phyloP scores from a whole-genome alignment of 768 basidiomycete species.

The Xerocomus brunneocitrinus region DNA sequence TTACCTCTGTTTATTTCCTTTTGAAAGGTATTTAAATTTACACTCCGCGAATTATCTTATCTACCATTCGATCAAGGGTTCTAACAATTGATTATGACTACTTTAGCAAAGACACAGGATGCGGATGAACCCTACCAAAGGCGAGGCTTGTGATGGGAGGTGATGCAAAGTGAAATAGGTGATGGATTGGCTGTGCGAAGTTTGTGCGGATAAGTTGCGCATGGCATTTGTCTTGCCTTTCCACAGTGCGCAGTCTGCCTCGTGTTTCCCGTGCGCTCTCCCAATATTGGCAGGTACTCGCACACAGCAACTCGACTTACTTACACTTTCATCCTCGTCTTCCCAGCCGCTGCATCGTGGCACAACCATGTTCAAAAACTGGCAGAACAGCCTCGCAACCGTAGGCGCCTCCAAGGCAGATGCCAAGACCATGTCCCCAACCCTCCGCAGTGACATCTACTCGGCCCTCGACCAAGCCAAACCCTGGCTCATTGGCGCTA shows the following conservation, averaged over 20 bases:
- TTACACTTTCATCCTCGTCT: background rate
- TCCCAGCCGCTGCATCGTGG: background rate
- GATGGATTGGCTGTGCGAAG: no score
- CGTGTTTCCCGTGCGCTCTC: slow-evolving; percentile 9
- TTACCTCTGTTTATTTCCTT: slow-evolving; percentile 9
- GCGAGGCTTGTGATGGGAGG: no score
- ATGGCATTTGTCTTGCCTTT: background rate
- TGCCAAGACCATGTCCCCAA: slow-evolving; percentile 42
- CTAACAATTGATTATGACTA: no score
- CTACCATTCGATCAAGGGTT: no score
- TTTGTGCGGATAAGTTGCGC: background rate
- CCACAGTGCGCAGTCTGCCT: slow-evolving; percentile 8
- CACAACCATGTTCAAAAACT: slow-evolving; percentile 42
- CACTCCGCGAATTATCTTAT: slow-evolving; percentile 12
- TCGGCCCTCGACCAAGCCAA: slow-evolving; percentile 43
- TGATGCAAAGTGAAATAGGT: no score
- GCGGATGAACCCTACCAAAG: no score
- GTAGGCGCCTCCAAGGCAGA: slow-evolving; percentile 15
- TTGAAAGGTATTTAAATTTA: background rate
- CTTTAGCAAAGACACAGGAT: no score
- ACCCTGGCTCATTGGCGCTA: slow-evolving; percentile 19
- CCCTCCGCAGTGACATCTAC: slow-evolving; percentile 40
- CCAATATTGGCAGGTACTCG: background rate
- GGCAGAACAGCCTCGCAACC: slow-evolving; percentile 19
- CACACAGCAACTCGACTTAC: slow-evolving; percentile 5